phyloP scores from a whole-genome alignment of 768 basidiomycete genomes.

The Tephrocybe sp. region DNA sequence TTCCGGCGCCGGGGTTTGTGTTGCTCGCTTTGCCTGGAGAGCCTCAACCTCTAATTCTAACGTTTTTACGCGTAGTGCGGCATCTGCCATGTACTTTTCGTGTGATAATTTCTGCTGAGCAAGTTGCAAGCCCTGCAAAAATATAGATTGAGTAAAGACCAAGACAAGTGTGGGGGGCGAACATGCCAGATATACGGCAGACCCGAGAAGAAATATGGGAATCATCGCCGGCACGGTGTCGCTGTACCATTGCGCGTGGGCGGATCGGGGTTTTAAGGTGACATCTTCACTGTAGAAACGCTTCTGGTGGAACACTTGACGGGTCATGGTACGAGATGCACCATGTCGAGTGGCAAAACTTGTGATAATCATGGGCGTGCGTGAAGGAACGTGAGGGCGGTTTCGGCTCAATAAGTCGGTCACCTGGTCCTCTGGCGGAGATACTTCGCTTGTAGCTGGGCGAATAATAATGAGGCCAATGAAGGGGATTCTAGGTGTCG shows the following conservation, averaged over 20 bases:
- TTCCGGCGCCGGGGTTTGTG: slow-evolving; percentile 5
- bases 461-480: too few species aligned
- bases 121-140: slow-evolving; percentile 60
- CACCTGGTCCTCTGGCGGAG: slow-evolving; percentile 14
- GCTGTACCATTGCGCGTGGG: slow-evolving; percentile 67
- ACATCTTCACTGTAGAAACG: slow-evolving; percentile 16
- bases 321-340: slow-evolving; percentile 5
- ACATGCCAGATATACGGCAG: slow-evolving; percentile 72
- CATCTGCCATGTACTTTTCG: slow-evolving; percentile 69
- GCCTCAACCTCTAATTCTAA: slow-evolving; percentile 61
- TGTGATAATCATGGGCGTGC: slow-evolving; percentile 13
- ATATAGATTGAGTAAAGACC: not conserved
- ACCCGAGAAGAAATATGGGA: slow-evolving; percentile 74
- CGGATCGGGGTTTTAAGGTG: slow-evolving; percentile 30
- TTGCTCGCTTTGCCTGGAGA: slow-evolving; percentile 29
- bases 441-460: slow-evolving; percentile 10
- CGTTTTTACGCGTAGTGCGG: slow-evolving; percentile 43
- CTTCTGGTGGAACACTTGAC: slow-evolving; percentile 12
- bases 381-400: slow-evolving; percentile 1
- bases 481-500: too few species aligned
- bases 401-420: slow-evolving; percentile 2
- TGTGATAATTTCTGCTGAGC: slow-evolving; percentile 61
- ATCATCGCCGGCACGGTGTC: slow-evolving; percentile 74
- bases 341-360: slow-evolving; percentile 15
- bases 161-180: not conserved